Evolutionary conservation across 164 flowering plant species (phyloP).

Genomic region (Dillenia suffruticosa): DNA sequence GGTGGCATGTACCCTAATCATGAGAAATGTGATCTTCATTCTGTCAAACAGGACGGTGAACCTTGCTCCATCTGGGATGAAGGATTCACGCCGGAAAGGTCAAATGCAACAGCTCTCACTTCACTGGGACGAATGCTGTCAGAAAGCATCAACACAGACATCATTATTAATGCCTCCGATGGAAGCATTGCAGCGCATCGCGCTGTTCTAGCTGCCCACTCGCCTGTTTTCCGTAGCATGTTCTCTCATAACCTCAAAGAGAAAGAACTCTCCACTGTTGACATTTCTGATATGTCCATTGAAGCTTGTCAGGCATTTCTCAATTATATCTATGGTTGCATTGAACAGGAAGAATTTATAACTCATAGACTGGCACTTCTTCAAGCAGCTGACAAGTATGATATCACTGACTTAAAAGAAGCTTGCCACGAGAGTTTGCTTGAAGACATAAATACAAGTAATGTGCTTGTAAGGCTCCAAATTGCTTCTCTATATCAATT

Average conservation of each 20-base stretch:
- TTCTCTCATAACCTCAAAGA: constrained; percentile 87
- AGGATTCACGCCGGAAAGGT: constrained; percentile 29
- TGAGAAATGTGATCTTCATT: no score
- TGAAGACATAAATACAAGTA: constrained; percentile 78
- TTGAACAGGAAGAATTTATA: constrained; percentile 61
- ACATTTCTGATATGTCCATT: constrained; percentile 86
- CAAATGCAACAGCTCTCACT: constrained; percentile 46
- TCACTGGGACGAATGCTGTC: constrained; percentile 75
- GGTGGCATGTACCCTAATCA: no score
- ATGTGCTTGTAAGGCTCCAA: constrained; percentile 88
- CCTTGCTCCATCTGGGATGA: constrained; percentile 77
- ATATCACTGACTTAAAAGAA: constrained; percentile 71
- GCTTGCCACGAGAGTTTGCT: constrained; percentile 83
- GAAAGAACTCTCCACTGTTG: constrained; percentile 66
- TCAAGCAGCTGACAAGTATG: constrained; percentile 89
- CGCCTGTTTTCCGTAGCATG: constrained; percentile 93
- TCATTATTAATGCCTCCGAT: constrained; percentile 65
- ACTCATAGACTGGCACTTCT: constrained; percentile 73
- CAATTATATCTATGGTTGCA: constrained; percentile 71
- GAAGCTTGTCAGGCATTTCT: constrained; percentile 75
- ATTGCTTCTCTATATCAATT: constrained; percentile 68
- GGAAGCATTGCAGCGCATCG: constrained; percentile 82
- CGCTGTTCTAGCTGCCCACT: constrained; percentile 75
- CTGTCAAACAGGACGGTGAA: constrained; percentile 58
- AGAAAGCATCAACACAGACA: constrained; percentile 82